Evolutionary conservation across 2,329 filamentous ascomycete genomes (phyloP), one percentile per base, ranked within the genome.

Genomic region (Ophiocordyceps polyrhachis-furcata): DNA sequence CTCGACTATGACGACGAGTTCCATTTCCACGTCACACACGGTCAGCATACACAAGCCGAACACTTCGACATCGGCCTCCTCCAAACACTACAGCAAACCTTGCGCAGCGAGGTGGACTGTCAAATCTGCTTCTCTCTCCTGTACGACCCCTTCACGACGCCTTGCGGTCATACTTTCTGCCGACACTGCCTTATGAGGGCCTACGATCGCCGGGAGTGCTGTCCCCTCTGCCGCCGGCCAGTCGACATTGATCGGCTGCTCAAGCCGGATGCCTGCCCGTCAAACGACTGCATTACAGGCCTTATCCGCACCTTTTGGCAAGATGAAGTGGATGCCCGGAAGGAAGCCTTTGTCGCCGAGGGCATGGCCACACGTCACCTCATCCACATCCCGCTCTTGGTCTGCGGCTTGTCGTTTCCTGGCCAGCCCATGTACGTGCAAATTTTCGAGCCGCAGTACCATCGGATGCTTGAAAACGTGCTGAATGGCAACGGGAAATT

Each of bases 361-460:
- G 73, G 79, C 45, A 66, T 71, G 28, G 65, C 67, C 11, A 67
- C 68, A 1, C 60, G 69, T 41, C 70, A 71, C 4, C 74, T 76
- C 11, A 67, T 76, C 17, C 73, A 78, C 32, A 72, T 80, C 4
- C 74, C 84, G 0, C 65, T 94, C 0, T 94, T 94, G 52, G 73
- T 93, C 29, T 91, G 83, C 61, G 86, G 85, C 0, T 62, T 93
- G 9, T 74, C 84, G 0, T 89, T 91, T 52, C 88, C 88, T 1
- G 69, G 71, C 2, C 86, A 89, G 75, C 85, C 82, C 0, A 88
- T 84, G 0, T 91, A 91, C 52, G 66, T 94, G 3, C 83, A 93
- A 53, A 75, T 95, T n/a, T 94, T 93, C 56, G 88, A 94, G 58
- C 83, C 84, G n/a, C 74, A 83, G 7, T 94, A 94, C 57, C 76